Evolutionary conservation across 805 yeast species (phyloP), one percentile per base, ranked within the genome.

Genomic region (Maudiozyma barnettii): DNA sequence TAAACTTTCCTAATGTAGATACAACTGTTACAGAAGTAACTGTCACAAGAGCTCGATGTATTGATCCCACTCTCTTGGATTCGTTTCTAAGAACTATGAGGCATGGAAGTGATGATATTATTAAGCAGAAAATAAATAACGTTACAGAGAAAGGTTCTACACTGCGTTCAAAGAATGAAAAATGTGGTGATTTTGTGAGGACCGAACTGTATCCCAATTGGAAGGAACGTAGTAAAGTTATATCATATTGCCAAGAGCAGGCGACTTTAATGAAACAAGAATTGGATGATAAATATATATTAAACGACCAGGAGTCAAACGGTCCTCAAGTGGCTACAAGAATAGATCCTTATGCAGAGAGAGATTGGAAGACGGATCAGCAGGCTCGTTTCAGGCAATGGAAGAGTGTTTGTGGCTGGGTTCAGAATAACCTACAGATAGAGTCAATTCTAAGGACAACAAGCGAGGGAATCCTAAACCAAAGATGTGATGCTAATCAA

Each of bases 271-370:
- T 71, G 61, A 57, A 63, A 41, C 21, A 44, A 2, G 72, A 69
- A 29, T 51, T 67, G 3, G 64, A 66, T 18, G 49, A 52, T 1
- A 52, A 60, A 38, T 45, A 50, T 41, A 52, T 51, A 10, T 4
- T 19, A 5, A 14, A 19, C 49, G 19, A 21, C 44, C 63, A 49
- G 40, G 61, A 46, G 41, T 57, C 48, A 52, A 52, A 16, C 49
- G 53, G 13, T 29, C 38, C 47, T 18, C 49, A 51, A 51, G 52
- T 60, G 39, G 62, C 64, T 29, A 56, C 63, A 4, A 59, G 77
- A 26, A 52, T 73, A 5, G 80, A 78, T 54, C 81, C 82, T 1
- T 78, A 78, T 52, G 76, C 75, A 3, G 63, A 67, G 10, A 66
- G 71, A 44, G 75, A 74, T 41, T 38, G 61, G 6, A 51, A 61